phyloP scores from a whole-genome alignment of 306 rosid genomes.

The Lotus japonicus region DNA sequence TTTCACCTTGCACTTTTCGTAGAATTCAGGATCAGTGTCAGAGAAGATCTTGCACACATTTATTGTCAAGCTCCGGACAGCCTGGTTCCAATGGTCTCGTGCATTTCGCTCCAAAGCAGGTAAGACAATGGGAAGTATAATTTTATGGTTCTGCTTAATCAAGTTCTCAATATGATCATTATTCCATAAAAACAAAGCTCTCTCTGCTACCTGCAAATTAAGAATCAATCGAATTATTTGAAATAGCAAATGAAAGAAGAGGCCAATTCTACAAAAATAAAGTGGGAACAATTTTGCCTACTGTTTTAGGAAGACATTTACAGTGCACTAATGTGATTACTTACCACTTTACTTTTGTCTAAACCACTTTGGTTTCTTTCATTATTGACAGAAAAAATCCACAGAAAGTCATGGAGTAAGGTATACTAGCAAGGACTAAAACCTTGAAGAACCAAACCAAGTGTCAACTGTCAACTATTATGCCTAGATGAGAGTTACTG shows the following conservation, averaged over 20 bases:
- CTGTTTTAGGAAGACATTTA: not conserved
- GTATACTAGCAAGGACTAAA: too few relatives aligned
- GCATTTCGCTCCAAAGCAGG: constrained; percentile 78
- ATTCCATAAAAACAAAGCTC: constrained; percentile 96
- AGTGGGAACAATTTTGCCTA: not conserved
- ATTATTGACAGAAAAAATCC: not conserved
- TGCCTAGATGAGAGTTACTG: too few relatives aligned
- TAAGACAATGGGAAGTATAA: constrained; percentile 75
- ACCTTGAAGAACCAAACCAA: too few relatives aligned
- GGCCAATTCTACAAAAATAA: not conserved
- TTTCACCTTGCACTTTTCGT: constrained; percentile 65
- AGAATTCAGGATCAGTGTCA: constrained; percentile 67
- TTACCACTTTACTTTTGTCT: not conserved
- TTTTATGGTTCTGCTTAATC: constrained; percentile 70
- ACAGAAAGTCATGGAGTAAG: too few relatives aligned
- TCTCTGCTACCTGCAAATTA: constrained; percentile 83
- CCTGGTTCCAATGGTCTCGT: constrained; percentile 86
- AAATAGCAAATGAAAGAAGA: not conserved
- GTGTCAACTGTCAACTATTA: too few relatives aligned
- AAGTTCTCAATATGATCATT: constrained; percentile 74
- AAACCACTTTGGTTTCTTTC: not conserved
- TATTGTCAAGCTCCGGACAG: constrained; percentile 80
- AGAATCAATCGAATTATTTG: not conserved
- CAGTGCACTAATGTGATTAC: not conserved
- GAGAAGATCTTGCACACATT: constrained; percentile 84